Evolutionary conservation across 305 asterid species (phyloP), one percentile per base, ranked within the genome.

Genomic region (Caryopteris hybrid): DNA sequence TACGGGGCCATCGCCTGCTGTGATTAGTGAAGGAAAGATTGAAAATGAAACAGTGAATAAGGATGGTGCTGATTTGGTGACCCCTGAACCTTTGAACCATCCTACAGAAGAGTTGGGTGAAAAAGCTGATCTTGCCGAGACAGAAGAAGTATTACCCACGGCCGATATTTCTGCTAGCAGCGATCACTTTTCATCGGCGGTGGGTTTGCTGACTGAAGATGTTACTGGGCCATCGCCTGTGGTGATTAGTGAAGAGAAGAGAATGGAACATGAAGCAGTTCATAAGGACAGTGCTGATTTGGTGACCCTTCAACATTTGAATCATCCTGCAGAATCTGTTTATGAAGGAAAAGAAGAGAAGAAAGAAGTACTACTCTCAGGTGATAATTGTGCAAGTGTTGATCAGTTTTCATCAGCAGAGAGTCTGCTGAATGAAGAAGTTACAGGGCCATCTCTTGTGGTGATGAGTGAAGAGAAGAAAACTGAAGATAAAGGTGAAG

Each of bases 71-170:
- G 69, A 69, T 11, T 9, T 47, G 58, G 72, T 47, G 71, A 25
- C 18, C 29, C 12, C 57, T 2, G 58, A 47, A 64, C 13, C 64
- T 62, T 69, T 47, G 39, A 38, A 25, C 23, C 29, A 29, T 23
- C 42, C 68, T 2, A 51, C 60, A 9, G 83, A 79, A 63, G 70
- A 54, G 23, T 58, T 45, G 51, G 56, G 9, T 42, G 50, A 53
- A 27, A 61, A 42, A 47, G 47, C 31, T 61, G 78, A 64, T 71
- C 75, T 67, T 20, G 81, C 54, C 56, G 84, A 39, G 17, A 59
- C 75, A 64, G 79, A 69, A 33, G 85, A 75, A 68, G 62, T 20
- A 45, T 52, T 66, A n/a, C 60, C 65, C 13, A 42, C 72, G 0
- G 68, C 38, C 36, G 70, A 66, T 66, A 57, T 61, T 59, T 41